Percentiles rank a stretch among this genome's conserved stretches.
These are phyloP conservation scores for Coprinopsis sp. DNA, from an alignment of 768 basidiomycete genomes.

Conservation along the genomic window DNA sequence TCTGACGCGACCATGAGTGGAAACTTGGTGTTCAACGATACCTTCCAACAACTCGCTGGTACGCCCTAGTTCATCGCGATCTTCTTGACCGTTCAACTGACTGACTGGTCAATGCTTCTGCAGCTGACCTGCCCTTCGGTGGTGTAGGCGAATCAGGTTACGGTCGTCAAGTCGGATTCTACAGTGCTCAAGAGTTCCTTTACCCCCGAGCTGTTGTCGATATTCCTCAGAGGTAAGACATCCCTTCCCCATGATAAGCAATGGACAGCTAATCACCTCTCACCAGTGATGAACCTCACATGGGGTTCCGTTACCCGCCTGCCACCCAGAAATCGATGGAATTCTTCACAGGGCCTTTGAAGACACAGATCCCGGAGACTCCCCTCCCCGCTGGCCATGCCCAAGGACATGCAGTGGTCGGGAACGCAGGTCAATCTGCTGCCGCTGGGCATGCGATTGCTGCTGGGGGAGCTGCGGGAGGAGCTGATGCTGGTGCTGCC, in stretches of 20 bases:
- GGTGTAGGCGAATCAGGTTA: conserved; percentile 60
- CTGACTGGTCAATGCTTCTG: not conserved
- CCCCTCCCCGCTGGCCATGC: conserved; percentile 1
- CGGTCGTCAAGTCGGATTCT: conserved; percentile 48
- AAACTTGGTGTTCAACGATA: conserved; percentile 54
- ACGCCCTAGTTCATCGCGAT: conserved; percentile 11
- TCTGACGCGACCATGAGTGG: conserved; percentile 55
- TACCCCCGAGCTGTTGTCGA: conserved; percentile 46
- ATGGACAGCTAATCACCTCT: not conserved
- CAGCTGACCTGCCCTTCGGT: conserved; percentile 30
- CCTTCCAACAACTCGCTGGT: conserved; percentile 50
- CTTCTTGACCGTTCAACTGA: not conserved
- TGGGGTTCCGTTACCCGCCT: conserved; percentile 47
- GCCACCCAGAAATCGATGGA: conserved; percentile 37
- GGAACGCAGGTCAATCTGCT: too few species aligned
- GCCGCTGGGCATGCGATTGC: too few species aligned
- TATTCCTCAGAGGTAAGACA: conserved; percentile 45
- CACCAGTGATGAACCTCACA: conserved; percentile 36
- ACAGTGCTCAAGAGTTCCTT: conserved; percentile 52
- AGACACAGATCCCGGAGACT: conserved; percentile 4
- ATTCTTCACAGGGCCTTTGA: conserved; percentile 21
- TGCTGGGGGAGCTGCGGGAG: too few species aligned
- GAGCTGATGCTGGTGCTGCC: too few species aligned
- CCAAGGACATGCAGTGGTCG: too few species aligned
- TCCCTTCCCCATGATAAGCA: not conserved